Base-by-base conservation (phyloP, 495 filamentous ascomycete species). In the Lindgomyces ingoldianus region DNA sequence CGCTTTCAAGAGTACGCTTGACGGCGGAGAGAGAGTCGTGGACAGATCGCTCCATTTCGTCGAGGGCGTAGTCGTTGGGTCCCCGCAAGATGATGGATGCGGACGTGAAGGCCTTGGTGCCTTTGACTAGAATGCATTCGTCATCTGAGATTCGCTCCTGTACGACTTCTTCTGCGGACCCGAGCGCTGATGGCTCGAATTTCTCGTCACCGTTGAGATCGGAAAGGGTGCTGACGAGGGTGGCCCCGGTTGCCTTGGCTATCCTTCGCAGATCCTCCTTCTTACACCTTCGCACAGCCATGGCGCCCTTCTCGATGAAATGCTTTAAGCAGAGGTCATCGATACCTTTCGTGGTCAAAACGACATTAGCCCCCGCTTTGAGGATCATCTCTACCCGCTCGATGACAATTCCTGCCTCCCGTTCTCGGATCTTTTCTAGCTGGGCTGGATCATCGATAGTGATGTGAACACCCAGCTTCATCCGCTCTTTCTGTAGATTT, bases 81-180 rank as follows among this genome's bases (percentile, higher is more conserved):
- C 94, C 94, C 25, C 94, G 90, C 48, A 99, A 89, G 68, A 99
- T 94, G 76, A 99, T 96, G 22, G 95, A 98, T 41, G 94, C 91
- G 2, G 91, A 96, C 1, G 87, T 91, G 78, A 93, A 91, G 22
- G 88, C 85, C 79, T 96, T 97, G 65, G 94, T 96, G 51, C 92
- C 93, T 81, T 93, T 96, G 73, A 99, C 85, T 61, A 99, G 78
- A 64, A 99, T 98, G 75, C 95, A 98, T 80, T 99, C 94, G 71
- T 99, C 94, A 71, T 99, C 94, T 4, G 95, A 97, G 71, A 99
- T 96, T 65, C 92, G 87, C 79, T 98, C 95, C 76, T 99, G 94
- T 27, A 87, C 82, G 63, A 99, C 94, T 77, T 98, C 95, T 71
- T 98, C 94, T 22, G 94, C 94, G 63, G 90, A 81, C 33, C 94